phyloP scores from a whole-genome alignment of 1,139 yeast genomes.

The Suhomyces ambrosiae region DNA sequence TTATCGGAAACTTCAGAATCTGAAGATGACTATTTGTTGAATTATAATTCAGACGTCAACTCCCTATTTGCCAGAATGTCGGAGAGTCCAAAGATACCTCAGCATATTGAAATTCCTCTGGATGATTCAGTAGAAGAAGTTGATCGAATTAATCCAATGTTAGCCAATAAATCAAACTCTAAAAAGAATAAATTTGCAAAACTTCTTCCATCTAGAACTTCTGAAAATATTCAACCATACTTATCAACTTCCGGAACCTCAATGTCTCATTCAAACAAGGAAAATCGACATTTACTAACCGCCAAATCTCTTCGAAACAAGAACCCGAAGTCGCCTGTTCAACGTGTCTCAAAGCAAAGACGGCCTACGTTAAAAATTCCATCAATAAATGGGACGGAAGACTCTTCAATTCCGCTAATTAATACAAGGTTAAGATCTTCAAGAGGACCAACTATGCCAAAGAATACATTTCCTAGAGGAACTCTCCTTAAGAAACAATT shows the following conservation, averaged over 20 bases:
- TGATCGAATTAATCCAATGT: constrained; percentile 25
- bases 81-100: not conserved
- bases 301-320: not conserved
- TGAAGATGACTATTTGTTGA: constrained; percentile 8
- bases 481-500: constrained; percentile 12
- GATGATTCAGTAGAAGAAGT: constrained; percentile 21
- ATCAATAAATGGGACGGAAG: not conserved
- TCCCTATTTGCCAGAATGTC: constrained; percentile 1
- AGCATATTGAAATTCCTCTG: constrained; percentile 5
- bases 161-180: no score
- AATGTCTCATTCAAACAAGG: not conserved
- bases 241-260: not conserved
- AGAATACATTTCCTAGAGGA: constrained; percentile 1
- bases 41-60: constrained; percentile 4
- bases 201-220: constrained; percentile 1
- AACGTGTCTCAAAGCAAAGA: not conserved
- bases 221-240: no score
- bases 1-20: constrained; percentile 15
- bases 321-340: not conserved
- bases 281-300: not conserved
- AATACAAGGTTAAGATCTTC: no score
- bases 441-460: not conserved
- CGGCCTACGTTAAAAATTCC: not conserved
- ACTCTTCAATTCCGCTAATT: no score
- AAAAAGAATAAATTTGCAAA: no score